Percentiles rank a stretch among this genome's conserved stretches.
phyloP scores from a whole-genome alignment of 108 stramenopile genomes.

The Nannochloropsis oceanica region DNA sequence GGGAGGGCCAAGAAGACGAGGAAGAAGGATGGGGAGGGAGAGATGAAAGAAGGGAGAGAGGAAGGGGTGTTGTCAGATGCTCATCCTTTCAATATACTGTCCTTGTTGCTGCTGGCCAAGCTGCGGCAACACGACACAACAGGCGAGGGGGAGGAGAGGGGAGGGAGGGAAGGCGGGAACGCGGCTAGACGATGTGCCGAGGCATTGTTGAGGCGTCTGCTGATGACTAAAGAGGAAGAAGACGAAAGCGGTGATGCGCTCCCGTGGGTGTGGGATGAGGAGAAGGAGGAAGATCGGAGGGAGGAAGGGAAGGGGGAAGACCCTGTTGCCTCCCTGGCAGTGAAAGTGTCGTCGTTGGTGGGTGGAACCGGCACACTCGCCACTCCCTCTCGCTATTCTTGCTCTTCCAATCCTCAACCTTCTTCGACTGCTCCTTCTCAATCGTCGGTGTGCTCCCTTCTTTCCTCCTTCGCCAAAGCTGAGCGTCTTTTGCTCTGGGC shows the following conservation, averaged over 20 bases:
- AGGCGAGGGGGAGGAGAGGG: background rate
- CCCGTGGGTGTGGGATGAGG: background rate
- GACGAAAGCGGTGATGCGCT: no score
- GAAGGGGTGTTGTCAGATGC: background rate
- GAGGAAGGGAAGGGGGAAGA: background rate
- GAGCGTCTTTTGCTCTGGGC: background rate
- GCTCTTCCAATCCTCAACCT: background rate
- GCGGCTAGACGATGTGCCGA: no score
- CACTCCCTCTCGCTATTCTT: background rate
- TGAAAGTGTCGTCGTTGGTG: background rate
- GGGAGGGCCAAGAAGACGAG: background rate
- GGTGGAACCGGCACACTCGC: background rate
- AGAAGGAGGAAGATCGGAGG: background rate
- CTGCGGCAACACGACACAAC: background rate
- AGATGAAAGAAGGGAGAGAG: background rate
- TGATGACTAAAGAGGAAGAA: no score
- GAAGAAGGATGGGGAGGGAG: background rate
- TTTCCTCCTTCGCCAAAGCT: background rate
- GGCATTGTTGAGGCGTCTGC: no score
- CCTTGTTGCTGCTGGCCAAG: background rate
- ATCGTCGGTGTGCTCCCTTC: background rate
- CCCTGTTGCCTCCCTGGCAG: background rate
- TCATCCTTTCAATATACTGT: background rate
- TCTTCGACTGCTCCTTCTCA: background rate
- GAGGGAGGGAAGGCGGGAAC: background rate